Evolutionary conservation across 805 yeast species (phyloP), one percentile per base, ranked within the genome.

Genomic region (Metschnikowia matae): DNA sequence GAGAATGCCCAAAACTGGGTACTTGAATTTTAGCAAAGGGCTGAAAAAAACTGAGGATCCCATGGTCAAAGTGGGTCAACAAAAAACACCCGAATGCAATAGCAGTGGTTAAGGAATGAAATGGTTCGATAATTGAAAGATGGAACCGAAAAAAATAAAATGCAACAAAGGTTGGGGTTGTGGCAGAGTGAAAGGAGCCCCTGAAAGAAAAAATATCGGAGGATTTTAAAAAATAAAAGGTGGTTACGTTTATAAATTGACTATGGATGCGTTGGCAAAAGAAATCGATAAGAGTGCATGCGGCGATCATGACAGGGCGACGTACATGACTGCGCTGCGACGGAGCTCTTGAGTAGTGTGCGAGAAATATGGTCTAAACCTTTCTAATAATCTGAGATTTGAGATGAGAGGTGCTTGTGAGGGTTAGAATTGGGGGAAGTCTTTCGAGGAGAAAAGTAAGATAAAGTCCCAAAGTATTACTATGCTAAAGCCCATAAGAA

Each of bases 21-120:
- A 44, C 33, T 49, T 49, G 23, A 34, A 46, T 20, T 23, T 45
- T 10, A 36, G 33, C 44, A 37, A 21, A 2, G 31, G n/a, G 15
- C 10, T 42, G 38, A 21, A 34, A 18, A 39, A 10, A 20, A 21
- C n/a, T 10, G 41, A 39, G 1, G 31, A 21, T 3, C 41, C 41
- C 41, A 39, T 39, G 4, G 7, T n/a, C 6, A 15, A n/a, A 35
- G 15, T 17, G 18, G 38, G 18, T n/a, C 18, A 10, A 17, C 3
- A 35, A 6, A 7, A 33, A 33, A 6, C 8, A 33, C 14, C n/a
- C 35, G 15, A 4, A n/a, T 5, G 8, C 35, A 8, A 13, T 14
- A 15, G 15, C 4, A 6, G 8, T 33, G 15, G 15, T n/a, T 13
- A 33, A 33, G 15, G 35, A 13, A 7, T 26, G 29, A 11, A 26